These are phyloP conservation scores for Clitopilus hobsonii DNA, from an alignment of 768 basidiomycete species.

Conservation along the genomic window DNA sequence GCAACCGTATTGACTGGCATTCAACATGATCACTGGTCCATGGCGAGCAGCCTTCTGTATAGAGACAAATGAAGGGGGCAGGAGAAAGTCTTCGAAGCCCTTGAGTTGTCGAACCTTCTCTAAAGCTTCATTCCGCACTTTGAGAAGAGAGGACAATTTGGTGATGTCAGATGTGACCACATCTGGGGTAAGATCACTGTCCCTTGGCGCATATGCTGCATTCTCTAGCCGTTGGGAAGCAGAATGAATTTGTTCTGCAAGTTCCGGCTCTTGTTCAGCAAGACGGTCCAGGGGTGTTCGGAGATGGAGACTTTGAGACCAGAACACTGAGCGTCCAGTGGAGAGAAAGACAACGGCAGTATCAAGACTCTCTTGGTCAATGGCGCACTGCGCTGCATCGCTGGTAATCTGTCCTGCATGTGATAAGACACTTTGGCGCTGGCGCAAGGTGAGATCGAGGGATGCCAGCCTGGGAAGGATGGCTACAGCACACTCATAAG, in stretches of 20 bases:
- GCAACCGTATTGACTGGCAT: conserved; percentile 16
- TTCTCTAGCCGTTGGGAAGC: background rate
- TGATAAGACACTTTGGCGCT: background rate
- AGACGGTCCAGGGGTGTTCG: conserved; percentile 17
- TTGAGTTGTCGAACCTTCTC: background rate
- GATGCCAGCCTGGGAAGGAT: background rate
- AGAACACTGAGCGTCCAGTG: conserved; percentile 24
- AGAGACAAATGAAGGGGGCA: conserved; percentile 8
- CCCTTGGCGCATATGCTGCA: background rate
- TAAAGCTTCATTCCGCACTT: background rate
- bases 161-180: background rate
- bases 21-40: conserved; percentile 29
- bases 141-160: background rate
- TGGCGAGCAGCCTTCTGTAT: conserved; percentile 16
- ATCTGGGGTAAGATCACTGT: no score
- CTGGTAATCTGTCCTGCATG: background rate
- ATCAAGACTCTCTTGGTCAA: conserved; percentile 5
- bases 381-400: background rate
- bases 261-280: conserved; percentile 9
- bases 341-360: conserved; percentile 27
- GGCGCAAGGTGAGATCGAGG: background rate
- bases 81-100: background rate
- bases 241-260: background rate
- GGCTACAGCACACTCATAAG: background rate
- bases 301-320: conserved; percentile 23